Base-by-base conservation (phyloP, 495 filamentous ascomycete species). In the Bombardia bombarda region DNA sequence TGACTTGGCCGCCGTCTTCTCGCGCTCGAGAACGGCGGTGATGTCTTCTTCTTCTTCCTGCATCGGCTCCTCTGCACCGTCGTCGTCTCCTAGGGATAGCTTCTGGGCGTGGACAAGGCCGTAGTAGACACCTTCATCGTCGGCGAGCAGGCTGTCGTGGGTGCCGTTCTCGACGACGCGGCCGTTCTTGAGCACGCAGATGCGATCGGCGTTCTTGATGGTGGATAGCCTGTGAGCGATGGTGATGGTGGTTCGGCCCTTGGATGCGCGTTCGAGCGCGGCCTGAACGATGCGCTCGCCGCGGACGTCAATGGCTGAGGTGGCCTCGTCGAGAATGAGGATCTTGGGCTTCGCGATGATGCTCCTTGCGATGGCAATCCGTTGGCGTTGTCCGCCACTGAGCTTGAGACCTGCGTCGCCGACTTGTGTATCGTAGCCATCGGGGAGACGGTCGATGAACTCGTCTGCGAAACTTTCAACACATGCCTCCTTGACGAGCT, bases 291-390 rank as follows among this genome's bases (percentile, higher is more conserved):
- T 74, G 7, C 71, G 65, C 47, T 89, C 84, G 43, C 80, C 81
- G 30, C 73, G 73, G 13, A 76, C 72, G 53, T 94, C 87, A 14
- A 94, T 70, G 33, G 86, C 83, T 52, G 78, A 81, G 0, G 87
- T 94, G 0, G 83, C 84, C 51, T 93, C 87, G 54, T 93, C 87
- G 31, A 94, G 66, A 22, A 94, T 79, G 17, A 94, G 62, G 31
- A 95, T 81, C 36, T 79, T 79, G 2, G 87, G 82, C 51, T 93
- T 77, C 37, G 80, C 76, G 20, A 95, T 61, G 45, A 79, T 79
- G 23, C 80, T 80, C 36, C 84, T 65, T 13, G 84, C 83, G 49
- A 88, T 82, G 21, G 82, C 81, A 17, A 86, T 72, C n/a, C 84
- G 67, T 50, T 88, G 84, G 42, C 75, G 75, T 56, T 78, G 72